phyloP scores from a whole-genome alignment of 2,329 filamentous ascomycete genomes.

The Teratosphaeriaceae sp. region DNA sequence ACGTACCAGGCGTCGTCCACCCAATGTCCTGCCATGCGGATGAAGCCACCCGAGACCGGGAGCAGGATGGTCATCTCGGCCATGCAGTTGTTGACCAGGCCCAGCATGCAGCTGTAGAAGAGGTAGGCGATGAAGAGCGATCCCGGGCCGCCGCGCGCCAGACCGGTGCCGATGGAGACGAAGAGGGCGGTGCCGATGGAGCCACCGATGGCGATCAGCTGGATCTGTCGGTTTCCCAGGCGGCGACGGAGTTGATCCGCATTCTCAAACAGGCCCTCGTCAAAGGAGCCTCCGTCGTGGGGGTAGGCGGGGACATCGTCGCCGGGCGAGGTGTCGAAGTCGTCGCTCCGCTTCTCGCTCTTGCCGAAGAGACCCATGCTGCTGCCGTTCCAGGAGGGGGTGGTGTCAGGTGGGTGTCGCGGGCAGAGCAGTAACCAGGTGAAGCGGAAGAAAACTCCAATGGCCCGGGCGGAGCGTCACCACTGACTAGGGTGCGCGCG shows the following conservation, averaged over 20 bases:
- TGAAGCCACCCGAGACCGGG: constrained; percentile 57
- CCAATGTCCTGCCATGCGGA: constrained; percentile 59
- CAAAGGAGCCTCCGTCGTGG: background rate
- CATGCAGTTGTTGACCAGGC: constrained; percentile 57
- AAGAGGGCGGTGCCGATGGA: constrained; percentile 29
- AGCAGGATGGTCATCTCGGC: constrained; percentile 60
- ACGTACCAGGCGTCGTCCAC: constrained; percentile 60
- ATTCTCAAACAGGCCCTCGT: background rate
- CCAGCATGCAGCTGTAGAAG: constrained; percentile 51
- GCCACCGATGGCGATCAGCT: constrained; percentile 32
- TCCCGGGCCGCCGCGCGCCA: constrained; percentile 44
- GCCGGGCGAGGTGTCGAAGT: too few species aligned
- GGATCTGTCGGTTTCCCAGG: constrained; percentile 29
- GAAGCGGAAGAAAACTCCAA: too few species aligned
- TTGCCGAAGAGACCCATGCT: background rate
- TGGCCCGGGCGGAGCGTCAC: too few species aligned
- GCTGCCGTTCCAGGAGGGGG: too few species aligned
- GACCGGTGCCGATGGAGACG: constrained; percentile 49
- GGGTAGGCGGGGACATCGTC: background rate
- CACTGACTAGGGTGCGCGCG: too few species aligned
- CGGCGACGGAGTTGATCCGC: constrained; percentile 22
- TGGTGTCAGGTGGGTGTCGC: too few species aligned
- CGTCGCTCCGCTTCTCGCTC: background rate
- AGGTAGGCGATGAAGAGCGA: constrained; percentile 54
- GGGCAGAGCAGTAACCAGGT: too few species aligned